Evolutionary conservation across 495 filamentous ascomycete genomes (phyloP), one percentile per base, ranked within the genome.

Genomic region (Parachaetomium inaequale): DNA sequence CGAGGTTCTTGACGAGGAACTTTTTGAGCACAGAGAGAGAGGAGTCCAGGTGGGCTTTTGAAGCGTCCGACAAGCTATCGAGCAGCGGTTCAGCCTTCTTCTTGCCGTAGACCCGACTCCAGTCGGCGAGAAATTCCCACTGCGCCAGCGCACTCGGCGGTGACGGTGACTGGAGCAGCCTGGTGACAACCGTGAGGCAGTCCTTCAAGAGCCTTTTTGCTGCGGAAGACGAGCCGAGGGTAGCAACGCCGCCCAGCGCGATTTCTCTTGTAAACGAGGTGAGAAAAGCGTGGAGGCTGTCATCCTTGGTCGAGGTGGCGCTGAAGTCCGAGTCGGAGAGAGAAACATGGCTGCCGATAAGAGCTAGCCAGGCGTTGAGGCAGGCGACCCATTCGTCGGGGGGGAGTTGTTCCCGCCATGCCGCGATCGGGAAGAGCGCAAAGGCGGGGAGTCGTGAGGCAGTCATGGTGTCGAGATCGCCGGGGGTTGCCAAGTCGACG

Each of bases 351-450:
- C 83, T 78, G 29, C 85, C 79, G 26, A 85, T 70, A 4, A 95
- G 76, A 10, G 82, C 69, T 21, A 87, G 73, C 92, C 91, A 96
- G 45, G 89, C 87, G 70, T 91, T 85, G 19, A 94, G 72, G 71
- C 88, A 93, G 36, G 82, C 78, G 58, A 87, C 82, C 92, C 91
- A 95, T 73, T 95, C 90, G 32, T 82, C 75, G 2, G 85, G 81
- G 10, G 80, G 75, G 34, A 95, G 79, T 59, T 81, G 81, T 32
- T 82, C 81, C 64, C 87, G 84, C 75, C 91, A 84, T 56, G 77
- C 75, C n/a, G 82, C 75, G 46, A 86, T 81, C 25, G 92, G 92
- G 64, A 92, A 90, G 4, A 88, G 80, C 42, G 89, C 90, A 71
- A 96, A 81, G 28, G 84, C 79, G 28, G 91, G 91, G 21, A 90